Evolutionary conservation across 2,329 filamentous ascomycete species (phyloP).

Genomic region (Penicillium sp.): DNA sequence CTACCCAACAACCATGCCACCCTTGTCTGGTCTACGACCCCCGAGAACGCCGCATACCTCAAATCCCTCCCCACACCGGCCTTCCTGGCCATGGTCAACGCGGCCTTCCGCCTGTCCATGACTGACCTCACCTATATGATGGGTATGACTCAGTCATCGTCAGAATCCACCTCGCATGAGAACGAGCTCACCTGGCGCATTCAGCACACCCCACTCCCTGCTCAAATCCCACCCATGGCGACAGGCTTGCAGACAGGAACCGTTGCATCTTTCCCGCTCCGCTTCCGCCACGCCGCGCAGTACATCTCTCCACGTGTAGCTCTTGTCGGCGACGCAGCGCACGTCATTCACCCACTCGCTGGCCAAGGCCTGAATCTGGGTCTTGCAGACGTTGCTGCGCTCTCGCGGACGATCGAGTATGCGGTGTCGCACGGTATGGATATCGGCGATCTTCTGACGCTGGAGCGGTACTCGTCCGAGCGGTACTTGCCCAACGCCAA

Average conservation of each 20-base stretch:
- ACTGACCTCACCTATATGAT: slow-evolving; percentile 85
- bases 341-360: slow-evolving; percentile 91
- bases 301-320: slow-evolving; percentile 91
- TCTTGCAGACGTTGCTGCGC: slow-evolving; percentile 81
- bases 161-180: slow-evolving; percentile 54
- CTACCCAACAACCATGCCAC: slow-evolving; percentile 81
- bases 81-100: slow-evolving; percentile 87
- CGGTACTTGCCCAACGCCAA: slow-evolving; percentile 80
- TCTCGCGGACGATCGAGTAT: slow-evolving; percentile 73
- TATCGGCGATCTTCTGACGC: slow-evolving; percentile 73
- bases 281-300: slow-evolving; percentile 88
- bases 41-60: slow-evolving; percentile 74
- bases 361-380: slow-evolving; percentile 95
- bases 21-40: slow-evolving; percentile 92
- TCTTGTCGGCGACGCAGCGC: slow-evolving; percentile 90
- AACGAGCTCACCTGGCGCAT: slow-evolving; percentile 86
- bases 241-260: slow-evolving; percentile 75
- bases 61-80: slow-evolving; percentile 74
- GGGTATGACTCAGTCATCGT: slow-evolving; percentile 54
- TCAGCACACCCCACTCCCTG: slow-evolving; percentile 65
- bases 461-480: slow-evolving; percentile 80
- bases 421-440: slow-evolving; percentile 85
- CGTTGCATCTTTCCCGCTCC: slow-evolving; percentile 87
- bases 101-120: slow-evolving; percentile 80
- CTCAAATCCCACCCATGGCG: slow-evolving; percentile 67